phyloP scores from a whole-genome alignment of 768 basidiomycete genomes.

The Hypholoma sublateritium region DNA sequence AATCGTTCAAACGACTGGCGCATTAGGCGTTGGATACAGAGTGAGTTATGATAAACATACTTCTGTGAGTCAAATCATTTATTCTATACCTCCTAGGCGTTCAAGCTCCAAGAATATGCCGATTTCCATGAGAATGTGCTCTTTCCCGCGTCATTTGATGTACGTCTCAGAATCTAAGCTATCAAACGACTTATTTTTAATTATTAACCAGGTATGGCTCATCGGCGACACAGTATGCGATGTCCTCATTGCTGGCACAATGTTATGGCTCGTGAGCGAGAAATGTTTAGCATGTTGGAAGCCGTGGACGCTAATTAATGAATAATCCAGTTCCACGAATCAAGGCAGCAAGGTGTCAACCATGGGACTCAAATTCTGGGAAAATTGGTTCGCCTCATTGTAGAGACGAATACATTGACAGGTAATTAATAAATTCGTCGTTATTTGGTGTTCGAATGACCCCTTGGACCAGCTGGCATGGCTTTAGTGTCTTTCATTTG shows the following conservation, averaged over 20 bases:
- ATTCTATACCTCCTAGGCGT: neutral
- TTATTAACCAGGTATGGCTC: neutral
- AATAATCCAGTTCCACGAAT: neutral
- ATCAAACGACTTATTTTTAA: neutral
- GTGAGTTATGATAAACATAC: neutral
- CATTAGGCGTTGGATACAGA: conserved; percentile 1
- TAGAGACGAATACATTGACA: conserved; percentile 5
- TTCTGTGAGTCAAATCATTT: neutral
- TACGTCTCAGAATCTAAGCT: neutral
- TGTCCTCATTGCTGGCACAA: conserved; percentile 4
- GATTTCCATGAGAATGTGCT: conserved; percentile 2
- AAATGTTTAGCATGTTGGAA: neutral
- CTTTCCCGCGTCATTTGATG: conserved; percentile 1
- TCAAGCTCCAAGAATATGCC: conserved; percentile 3
- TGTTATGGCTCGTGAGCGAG: neutral
- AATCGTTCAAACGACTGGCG: conserved; percentile 5
- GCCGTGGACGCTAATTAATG: too few species aligned
- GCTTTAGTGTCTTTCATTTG: conserved; percentile 2
- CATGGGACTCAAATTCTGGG: conserved; percentile 5
- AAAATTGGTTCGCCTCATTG: neutral
- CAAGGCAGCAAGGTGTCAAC: neutral
- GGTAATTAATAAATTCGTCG: neutral
- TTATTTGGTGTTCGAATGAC: neutral
- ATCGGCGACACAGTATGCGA: conserved; percentile 9
- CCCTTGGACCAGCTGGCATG: neutral